Base-by-base conservation (phyloP, 23 red algal genomes). In the Gracilaria caudata region DNA sequence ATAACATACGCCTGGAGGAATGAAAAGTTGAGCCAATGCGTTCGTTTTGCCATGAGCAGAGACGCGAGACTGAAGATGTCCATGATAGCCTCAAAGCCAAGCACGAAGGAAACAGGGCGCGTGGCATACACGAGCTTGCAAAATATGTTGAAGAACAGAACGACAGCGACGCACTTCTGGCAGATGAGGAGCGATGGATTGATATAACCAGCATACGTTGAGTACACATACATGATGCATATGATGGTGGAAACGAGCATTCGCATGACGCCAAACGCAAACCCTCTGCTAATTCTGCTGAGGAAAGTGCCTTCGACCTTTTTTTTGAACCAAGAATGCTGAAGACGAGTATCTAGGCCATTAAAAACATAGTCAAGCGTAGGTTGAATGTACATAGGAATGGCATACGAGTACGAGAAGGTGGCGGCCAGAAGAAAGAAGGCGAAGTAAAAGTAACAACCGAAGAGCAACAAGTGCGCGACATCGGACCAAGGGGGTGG, bases 1-100 rank as follows among this genome's bases (percentile, higher is more conserved):
- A 89, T 74, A 30, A 88, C 74, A 37, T 82, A 94, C 2, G 92
- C 92, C 51, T 94, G 92, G n/a, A 94, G 78, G 36, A 94, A 94
- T 38, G 77, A 82, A 83, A 94, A 94, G 77, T 94, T 86, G 21
- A 86, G 75, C 92, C 92, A 94, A 21, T 80, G 45, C 19, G 53
- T 71, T 24, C 28, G 59, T 28, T 56, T 64, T 38, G 85, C 61
- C 63, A 93, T 74, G 57, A 93, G 41, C 6, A 94, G 76, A 37
- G 92, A 94, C 9, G 81, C 24, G 1, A 94, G 77, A 10, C 83
- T 83, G 41, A 94, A 73, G 17, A 86, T 72, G 37, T 94, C 92
- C 57, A 94, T 79, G 30, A 68, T 66, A 0, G 64, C 49, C 54
- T 89, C 92, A 40, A 81, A 53, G 10, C 51, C 46, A 3, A 75